These are phyloP conservation scores for Colletotrichum theobromicola DNA, from an alignment of 2,329 filamentous ascomycete genomes.

Conservation along the genomic window DNA sequence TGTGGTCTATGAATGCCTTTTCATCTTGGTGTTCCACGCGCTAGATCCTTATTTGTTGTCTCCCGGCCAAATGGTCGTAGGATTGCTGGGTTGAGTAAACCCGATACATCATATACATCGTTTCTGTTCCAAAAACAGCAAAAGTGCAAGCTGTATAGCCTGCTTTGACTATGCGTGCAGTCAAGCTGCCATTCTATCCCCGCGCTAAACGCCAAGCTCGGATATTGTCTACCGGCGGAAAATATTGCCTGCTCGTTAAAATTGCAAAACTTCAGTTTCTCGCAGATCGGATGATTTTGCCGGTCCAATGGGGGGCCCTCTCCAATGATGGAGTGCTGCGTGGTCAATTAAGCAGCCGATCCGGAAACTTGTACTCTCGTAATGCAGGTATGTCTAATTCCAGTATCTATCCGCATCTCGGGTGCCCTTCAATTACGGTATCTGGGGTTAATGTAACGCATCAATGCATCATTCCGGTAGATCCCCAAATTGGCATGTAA, in stretches of 20 bases:
- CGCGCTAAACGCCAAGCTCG: not conserved
- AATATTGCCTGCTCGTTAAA: not conserved
- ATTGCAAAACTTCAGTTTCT: rapidly evolving
- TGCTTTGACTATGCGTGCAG: not conserved
- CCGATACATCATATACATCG: rapidly evolving
- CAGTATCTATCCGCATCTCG: not conserved
- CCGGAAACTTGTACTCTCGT: not conserved
- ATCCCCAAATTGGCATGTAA: not conserved
- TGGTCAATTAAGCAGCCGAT: not conserved
- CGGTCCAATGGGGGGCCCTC: not conserved
- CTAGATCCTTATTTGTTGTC: not conserved
- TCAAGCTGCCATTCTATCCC: not conserved
- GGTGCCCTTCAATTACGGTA: not conserved
- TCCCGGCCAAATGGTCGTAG: not conserved
- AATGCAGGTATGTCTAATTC: not conserved
- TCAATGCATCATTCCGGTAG: rapidly evolving
- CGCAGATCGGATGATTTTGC: not conserved
- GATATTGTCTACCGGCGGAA: not conserved
- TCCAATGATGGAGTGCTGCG: not conserved
- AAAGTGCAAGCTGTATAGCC: rapidly evolving
- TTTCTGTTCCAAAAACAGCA: not conserved
- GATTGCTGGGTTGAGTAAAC: not conserved
- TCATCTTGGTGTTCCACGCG: not conserved
- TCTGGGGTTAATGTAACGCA: not conserved
- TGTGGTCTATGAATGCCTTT: not conserved